A percentile compares a stretch with the other conserved stretches of the same genome.
These are phyloP conservation scores for Saturnispora halmiae DNA, from an alignment of 805 yeast species.

Conservation along the genomic window DNA sequence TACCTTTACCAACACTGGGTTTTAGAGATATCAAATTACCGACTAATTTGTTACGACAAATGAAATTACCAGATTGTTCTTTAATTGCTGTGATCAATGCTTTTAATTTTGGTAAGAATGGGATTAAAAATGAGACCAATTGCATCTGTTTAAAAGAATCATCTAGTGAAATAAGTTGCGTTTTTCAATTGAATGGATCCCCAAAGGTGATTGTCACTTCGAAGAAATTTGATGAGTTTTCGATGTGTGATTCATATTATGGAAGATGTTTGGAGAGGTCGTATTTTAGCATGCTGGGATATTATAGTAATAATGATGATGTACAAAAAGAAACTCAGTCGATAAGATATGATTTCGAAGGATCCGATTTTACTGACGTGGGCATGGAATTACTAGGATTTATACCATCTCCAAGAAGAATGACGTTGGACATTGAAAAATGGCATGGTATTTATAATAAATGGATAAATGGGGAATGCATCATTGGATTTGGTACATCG, in stretches of 20 bases:
- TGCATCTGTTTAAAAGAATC: too few relatives aligned
- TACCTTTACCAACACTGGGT: slow-evolving; percentile 1
- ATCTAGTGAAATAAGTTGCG: neutral
- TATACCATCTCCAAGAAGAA: slow-evolving; percentile 3
- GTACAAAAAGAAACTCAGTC: neutral
- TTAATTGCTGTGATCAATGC: slow-evolving; percentile 5
- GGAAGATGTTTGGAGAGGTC: neutral
- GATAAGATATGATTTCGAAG: neutral
- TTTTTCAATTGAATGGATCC: slow-evolving; percentile 3
- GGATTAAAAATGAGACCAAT: too few relatives aligned
- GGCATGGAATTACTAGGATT: slow-evolving; percentile 4
- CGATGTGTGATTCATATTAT: neutral
- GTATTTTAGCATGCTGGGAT: slow-evolving; percentile 2
- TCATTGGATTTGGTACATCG: slow-evolving; percentile 7
- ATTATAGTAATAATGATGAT: neutral
- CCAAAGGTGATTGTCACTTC: neutral
- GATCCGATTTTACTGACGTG: slow-evolving; percentile 7
- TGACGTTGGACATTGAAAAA: neutral
- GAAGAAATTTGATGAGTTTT: neutral
- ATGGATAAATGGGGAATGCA: slow-evolving; percentile 1
- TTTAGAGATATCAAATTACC: neutral
- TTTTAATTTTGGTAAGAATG: slow-evolving; percentile 2
- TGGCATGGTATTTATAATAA: slow-evolving; percentile 4
- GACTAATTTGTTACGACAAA: neutral
- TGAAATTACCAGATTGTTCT: slow-evolving; percentile 8